Evolutionary conservation across 2,329 filamentous ascomycete genomes (phyloP).

Genomic region (Neobulgaria alba): DNA sequence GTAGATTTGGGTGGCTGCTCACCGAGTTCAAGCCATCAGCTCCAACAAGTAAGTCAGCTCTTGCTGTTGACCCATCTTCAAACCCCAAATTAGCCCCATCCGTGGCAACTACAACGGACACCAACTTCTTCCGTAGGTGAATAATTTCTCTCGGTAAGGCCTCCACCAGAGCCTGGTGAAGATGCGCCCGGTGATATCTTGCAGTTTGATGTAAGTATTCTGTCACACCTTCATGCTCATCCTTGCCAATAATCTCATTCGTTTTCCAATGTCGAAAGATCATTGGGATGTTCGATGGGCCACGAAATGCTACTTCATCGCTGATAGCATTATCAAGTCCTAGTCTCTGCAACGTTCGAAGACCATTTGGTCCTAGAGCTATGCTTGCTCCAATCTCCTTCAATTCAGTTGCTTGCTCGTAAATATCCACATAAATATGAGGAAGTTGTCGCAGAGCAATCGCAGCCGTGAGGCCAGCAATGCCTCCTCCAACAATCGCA

Average conservation of each 20-base stretch:
- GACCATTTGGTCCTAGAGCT: constrained; percentile 32
- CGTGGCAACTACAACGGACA: background rate
- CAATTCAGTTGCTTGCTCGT: constrained; percentile 29
- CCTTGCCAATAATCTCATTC: constrained; percentile 30
- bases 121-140: constrained; percentile 27
- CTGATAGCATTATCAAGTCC: constrained; percentile 29
- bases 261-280: constrained; percentile 33
- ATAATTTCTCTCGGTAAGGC: constrained; percentile 27
- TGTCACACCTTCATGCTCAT: constrained; percentile 26
- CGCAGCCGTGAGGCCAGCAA: constrained; percentile 32
- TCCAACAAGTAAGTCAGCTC: constrained; percentile 29
- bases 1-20: constrained; percentile 7
- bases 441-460: constrained; percentile 28
- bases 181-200: constrained; percentile 30
- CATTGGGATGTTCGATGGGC: constrained; percentile 22
- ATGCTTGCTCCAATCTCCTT: constrained; percentile 33
- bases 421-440: constrained; percentile 29
- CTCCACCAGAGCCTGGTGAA: constrained; percentile 29
- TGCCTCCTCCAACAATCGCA: constrained; percentile 32
- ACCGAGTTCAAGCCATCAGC: constrained; percentile 33
- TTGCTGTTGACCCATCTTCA: constrained; percentile 24
- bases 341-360: constrained; percentile 30
- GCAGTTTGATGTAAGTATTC: constrained; percentile 29
- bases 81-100: constrained; percentile 25
- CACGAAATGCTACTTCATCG: constrained; percentile 29